These are phyloP conservation scores for Camellia granthamiana DNA, from an alignment of 148 eudicot species.

Conservation along the genomic window DNA sequence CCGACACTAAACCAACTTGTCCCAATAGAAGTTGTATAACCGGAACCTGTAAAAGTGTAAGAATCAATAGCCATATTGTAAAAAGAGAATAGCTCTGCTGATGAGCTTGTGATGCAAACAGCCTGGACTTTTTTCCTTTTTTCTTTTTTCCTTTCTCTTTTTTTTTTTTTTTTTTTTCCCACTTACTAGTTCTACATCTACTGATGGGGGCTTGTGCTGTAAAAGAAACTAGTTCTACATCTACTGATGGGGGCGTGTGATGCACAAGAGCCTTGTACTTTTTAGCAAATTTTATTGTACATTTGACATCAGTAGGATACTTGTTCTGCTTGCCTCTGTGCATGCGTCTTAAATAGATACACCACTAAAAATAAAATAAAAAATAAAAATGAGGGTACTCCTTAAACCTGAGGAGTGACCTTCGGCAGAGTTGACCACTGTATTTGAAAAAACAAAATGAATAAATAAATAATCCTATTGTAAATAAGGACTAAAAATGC, in stretches of 20 bases:
- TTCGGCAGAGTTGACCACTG: background rate
- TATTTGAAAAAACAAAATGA: background rate
- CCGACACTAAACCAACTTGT: constrained; percentile 81
- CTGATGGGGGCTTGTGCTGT: no score
- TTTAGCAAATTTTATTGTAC: background rate
- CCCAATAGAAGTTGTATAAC: constrained; percentile 86
- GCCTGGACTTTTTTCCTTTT: no score
- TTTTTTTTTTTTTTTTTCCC: no score
- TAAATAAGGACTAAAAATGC: background rate
- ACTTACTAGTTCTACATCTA: no score
- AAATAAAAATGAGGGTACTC: background rate
- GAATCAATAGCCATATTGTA: background rate
- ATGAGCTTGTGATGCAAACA: background rate
- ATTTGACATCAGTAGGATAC: background rate
- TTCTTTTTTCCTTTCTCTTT: no score
- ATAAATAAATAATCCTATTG: background rate
- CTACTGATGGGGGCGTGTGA: no score
- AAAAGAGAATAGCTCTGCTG: background rate
- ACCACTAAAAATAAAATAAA: background rate
- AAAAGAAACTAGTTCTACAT: no score
- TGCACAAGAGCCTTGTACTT: no score
- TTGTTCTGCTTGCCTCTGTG: background rate
- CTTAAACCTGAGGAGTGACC: background rate
- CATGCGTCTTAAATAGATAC: background rate
- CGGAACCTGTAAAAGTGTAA: constrained; percentile 56